Percentiles rank a stretch among this genome's conserved stretches.
phyloP scores from a whole-genome alignment of 1,284 basidiomycete genomes.

The Ustilago xerochloae region DNA sequence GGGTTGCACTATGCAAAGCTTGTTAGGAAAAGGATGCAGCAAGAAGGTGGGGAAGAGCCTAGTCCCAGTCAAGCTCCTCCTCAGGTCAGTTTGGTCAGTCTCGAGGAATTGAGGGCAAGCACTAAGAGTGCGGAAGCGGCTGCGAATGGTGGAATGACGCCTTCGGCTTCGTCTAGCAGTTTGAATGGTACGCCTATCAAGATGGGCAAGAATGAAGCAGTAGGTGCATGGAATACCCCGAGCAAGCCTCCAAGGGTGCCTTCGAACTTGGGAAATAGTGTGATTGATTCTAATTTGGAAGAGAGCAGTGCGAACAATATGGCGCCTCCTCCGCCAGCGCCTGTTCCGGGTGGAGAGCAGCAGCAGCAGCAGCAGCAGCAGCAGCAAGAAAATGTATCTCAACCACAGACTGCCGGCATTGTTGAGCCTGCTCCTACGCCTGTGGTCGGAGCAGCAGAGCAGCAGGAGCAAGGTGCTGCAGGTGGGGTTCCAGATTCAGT shows the following conservation, averaged over 20 bases:
- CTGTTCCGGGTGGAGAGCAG: not conserved
- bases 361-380: not conserved
- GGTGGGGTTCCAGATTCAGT: not conserved
- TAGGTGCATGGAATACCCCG: constrained; percentile 33
- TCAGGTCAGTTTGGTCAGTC: constrained; percentile 47
- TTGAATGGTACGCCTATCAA: constrained; percentile 43
- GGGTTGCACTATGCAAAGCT: constrained; percentile 61
- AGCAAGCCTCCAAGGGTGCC: constrained; percentile 35
- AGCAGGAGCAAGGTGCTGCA: no score
- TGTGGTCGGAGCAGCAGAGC: not conserved
- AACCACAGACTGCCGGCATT: constrained; percentile 4
- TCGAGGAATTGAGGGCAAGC: constrained; percentile 58
- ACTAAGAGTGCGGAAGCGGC: constrained; percentile 50
- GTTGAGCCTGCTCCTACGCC: constrained; percentile 30
- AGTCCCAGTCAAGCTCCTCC: constrained; percentile 28
- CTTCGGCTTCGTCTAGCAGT: constrained; percentile 19
- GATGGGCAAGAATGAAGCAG: constrained; percentile 7
- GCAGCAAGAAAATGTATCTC: constrained; percentile 1
- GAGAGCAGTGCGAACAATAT: not conserved
- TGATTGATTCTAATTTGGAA: constrained; percentile 14
- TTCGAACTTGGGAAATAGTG: constrained; percentile 17
- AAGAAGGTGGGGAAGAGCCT: constrained; percentile 44
- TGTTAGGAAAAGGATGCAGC: constrained; percentile 51
- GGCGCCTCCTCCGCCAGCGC: constrained; percentile 1
- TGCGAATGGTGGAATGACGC: constrained; percentile 21